Percentiles rank a stretch among this genome's conserved stretches.
Conservation (phyloP, 108 stramenopile species). For the Cyclotella atomus region DNA sequence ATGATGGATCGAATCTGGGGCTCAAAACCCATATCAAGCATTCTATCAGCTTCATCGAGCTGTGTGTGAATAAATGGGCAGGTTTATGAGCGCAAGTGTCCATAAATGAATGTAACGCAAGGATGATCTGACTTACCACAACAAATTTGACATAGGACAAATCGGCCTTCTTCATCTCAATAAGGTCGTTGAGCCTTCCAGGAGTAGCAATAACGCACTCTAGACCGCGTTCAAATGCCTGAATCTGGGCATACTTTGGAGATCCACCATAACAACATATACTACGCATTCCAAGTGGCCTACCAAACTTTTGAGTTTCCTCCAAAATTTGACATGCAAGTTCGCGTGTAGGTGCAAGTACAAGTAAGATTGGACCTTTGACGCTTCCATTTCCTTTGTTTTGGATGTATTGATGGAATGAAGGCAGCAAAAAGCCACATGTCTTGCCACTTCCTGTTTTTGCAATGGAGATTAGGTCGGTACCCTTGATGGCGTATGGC, state of each 20-base stretch:
- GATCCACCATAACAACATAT: slow-evolving; percentile 98
- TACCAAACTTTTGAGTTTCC: slow-evolving; percentile 95
- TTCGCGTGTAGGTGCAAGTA: slow-evolving; percentile 99
- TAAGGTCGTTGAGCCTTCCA: slow-evolving; percentile 95
- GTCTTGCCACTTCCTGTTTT: slow-evolving; percentile 98
- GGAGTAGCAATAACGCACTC: slow-evolving; percentile 97
- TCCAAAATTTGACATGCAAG: slow-evolving; percentile 97
- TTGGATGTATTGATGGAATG: slow-evolving; percentile 81
- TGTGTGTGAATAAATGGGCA: slow-evolving; percentile 21
- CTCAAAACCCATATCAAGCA: slow-evolving; percentile 99
- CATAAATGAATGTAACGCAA: background rate
- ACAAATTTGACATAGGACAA: slow-evolving; percentile 85
- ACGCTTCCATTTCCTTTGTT: slow-evolving; percentile 33
- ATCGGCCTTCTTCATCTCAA: slow-evolving; percentile 93
- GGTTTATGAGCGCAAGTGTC: background rate
- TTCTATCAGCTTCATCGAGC: slow-evolving; percentile 57
- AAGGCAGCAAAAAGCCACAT: slow-evolving; percentile 96
- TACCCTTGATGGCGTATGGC: slow-evolving; percentile 88
- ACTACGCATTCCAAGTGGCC: slow-evolving; percentile 90
- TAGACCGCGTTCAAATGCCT: slow-evolving; percentile 85
- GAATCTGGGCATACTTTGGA: slow-evolving; percentile 91
- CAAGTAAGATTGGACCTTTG: slow-evolving; percentile 74
- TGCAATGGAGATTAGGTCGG: slow-evolving; percentile 97
- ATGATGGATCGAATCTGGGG: slow-evolving; percentile 98
- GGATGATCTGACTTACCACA: slow-evolving; percentile 59